These are phyloP conservation scores for Orobanche coerulescens DNA, from an alignment of 257 asterid genomes.

Conservation along the genomic window DNA sequence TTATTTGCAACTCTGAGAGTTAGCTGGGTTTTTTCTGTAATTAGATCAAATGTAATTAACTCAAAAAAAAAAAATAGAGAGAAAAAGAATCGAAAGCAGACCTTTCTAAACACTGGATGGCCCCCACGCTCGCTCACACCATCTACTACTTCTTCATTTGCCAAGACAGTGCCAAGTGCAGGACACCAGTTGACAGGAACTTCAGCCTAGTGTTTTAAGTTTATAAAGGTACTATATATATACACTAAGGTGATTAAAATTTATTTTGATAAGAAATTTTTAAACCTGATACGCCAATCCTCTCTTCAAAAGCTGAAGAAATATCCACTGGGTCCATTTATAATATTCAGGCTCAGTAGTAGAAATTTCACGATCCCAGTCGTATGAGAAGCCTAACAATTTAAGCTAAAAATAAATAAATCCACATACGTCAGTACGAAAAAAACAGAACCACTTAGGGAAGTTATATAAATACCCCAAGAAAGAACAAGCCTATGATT, in stretches of 20 bases:
- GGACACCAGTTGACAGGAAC: conserved; percentile 99
- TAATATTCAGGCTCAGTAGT: conserved; percentile 94
- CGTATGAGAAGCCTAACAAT: conserved; percentile 89
- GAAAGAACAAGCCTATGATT: not conserved
- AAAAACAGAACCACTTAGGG: not conserved
- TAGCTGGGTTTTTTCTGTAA: no score
- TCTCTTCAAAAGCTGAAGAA: conserved; percentile 86
- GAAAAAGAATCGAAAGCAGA: conserved; percentile 24
- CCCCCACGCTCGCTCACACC: conserved; percentile 99
- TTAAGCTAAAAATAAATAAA: conserved; percentile 60
- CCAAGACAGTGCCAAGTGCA: conserved; percentile 97
- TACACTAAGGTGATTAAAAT: conserved; percentile 1
- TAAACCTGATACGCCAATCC: conserved; percentile 94
- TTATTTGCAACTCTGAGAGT: no score
- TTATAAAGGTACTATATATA: conserved; percentile 20
- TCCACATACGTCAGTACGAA: conserved; percentile 26
- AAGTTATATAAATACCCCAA: not conserved
- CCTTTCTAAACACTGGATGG: conserved; percentile 93
- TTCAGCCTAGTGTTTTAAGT: conserved; percentile 56
- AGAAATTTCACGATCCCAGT: conserved; percentile 97
- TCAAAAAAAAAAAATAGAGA: conserved; percentile 7
- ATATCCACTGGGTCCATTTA: conserved; percentile 99
- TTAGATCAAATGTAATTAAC: no score
- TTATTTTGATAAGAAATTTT: not conserved
- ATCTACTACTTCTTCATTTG: conserved; percentile 95